These are phyloP conservation scores for Boletus semigastroideus DNA, from an alignment of 1,284 basidiomycete species.

Conservation along the genomic window DNA sequence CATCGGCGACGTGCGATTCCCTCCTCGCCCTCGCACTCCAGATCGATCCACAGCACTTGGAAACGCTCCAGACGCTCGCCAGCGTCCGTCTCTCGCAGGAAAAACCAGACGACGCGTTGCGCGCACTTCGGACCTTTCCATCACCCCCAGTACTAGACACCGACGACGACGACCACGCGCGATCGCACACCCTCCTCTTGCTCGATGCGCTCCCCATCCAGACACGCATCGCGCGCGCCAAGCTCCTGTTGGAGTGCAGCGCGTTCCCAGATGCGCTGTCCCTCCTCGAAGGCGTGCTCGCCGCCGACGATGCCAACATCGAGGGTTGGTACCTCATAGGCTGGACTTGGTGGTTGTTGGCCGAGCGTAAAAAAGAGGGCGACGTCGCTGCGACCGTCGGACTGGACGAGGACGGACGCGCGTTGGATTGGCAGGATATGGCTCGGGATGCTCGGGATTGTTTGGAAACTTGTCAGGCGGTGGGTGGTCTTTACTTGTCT, in stretches of 20 bases:
- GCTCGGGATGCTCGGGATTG: slow-evolving; percentile 80
- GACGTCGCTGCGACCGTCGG: slow-evolving; percentile 37
- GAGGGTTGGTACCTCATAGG: slow-evolving; percentile 96
- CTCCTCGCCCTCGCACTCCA: slow-evolving; percentile 73
- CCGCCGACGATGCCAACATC: slow-evolving; percentile 83
- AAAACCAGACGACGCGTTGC: slow-evolving; percentile 66
- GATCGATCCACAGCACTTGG: slow-evolving; percentile 74
- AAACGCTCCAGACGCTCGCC: slow-evolving; percentile 80
- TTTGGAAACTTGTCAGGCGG: slow-evolving; percentile 79
- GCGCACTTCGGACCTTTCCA: slow-evolving; percentile 57
- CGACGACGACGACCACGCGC: neutral
- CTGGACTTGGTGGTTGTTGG: slow-evolving; percentile 87
- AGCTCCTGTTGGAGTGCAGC: slow-evolving; percentile 81
- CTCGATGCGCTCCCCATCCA: slow-evolving; percentile 73
- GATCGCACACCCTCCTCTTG: slow-evolving; percentile 14
- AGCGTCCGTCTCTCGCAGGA: slow-evolving; percentile 90
- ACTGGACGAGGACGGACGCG: slow-evolving; percentile 43
- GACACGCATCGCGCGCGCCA: slow-evolving; percentile 74
- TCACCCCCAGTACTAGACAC: slow-evolving; percentile 4
- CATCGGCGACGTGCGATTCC: slow-evolving; percentile 79
- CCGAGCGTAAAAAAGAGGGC: slow-evolving; percentile 60
- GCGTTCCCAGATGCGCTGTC: slow-evolving; percentile 64
- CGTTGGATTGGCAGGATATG: slow-evolving; percentile 75
- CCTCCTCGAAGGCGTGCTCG: slow-evolving; percentile 78
- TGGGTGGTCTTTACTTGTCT: slow-evolving; percentile 37